Percentiles rank a stretch among this genome's conserved stretches.
Evolutionary conservation across 1,139 yeast species (phyloP).

Genomic region (Kurtzmaniella quercitrusa): DNA sequence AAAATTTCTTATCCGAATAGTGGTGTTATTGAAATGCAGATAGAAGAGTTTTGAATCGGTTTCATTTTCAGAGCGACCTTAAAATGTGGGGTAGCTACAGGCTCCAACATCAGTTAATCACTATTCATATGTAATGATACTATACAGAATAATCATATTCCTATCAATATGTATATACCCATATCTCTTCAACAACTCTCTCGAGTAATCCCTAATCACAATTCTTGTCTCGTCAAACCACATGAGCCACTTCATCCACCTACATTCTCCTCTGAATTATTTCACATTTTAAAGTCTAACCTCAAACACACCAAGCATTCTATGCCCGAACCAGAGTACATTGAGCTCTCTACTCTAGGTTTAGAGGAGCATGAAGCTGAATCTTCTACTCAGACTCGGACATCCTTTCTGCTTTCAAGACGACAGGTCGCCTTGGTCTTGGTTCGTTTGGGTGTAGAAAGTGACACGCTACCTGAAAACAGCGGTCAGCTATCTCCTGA

Average conservation of each 20-base stretch:
- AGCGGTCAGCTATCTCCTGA: conserved; percentile 1
- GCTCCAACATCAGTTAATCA: no score
- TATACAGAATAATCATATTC: no score
- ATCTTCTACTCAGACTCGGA: background rate
- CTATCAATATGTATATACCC: no score
- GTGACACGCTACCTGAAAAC: background rate
- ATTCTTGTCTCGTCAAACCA: no score
- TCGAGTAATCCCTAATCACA: no score
- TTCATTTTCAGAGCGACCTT: no score
- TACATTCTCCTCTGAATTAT: background rate
- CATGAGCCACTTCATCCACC: background rate
- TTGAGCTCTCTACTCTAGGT: conserved; percentile 7
- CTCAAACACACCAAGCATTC: background rate
- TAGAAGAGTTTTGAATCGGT: no score
- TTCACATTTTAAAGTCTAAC: background rate
- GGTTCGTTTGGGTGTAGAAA: conserved; percentile 4
- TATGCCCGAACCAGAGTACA: conserved; percentile 6
- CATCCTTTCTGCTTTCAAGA: background rate
- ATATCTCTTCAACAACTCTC: no score
- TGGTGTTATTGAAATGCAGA: no score
- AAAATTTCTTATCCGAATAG: no score
- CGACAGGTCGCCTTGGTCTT: conserved; percentile 3
- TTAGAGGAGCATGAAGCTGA: background rate
- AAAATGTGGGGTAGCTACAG: no score
- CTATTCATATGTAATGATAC: no score